Base-by-base conservation (phyloP, 1,284 basidiomycete genomes). In the Amylostereum areolatum region DNA sequence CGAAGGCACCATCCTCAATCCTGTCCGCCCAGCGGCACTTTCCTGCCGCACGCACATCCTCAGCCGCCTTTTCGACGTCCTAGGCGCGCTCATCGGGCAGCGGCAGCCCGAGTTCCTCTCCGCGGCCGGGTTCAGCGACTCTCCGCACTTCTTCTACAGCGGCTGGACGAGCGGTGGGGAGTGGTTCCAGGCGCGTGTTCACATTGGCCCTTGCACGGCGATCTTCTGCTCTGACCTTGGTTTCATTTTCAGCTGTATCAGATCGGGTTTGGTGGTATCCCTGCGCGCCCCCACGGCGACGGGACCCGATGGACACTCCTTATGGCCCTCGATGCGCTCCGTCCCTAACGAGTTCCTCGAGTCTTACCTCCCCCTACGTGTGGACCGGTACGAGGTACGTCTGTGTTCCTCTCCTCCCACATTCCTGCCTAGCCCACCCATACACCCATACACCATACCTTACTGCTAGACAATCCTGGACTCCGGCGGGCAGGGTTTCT, bases 321-420 rank as follows among this genome's bases (percentile, higher is more conserved):
- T 66, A 46, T 64, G 62, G 60, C 64, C 64, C 7, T 63, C 61
- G 3, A 66, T 66, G 62, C 56, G 60, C 52, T 58, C 62, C 10
- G 62, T 65, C 25, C 59, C 63, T 3, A 64, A 62, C 34, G 63
- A 65, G 49, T 50, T 52, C 45, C 53, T 64, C 9, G 63, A 62
- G 45, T 58, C 60, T 35, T 62, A 62, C 46, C 55, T 64, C 31
- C 62, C 64, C 25, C 50, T 66, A 5, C 52, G 61, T 25, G 58
- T 66, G 25, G 64, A 65, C 47, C 56, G 51, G 37, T 66, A 63
- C 44, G 58, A 61, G 34, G 34, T 35, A 35, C 34, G 8, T n/a
- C 34, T n/a, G 34, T 35, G 34, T n/a, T 35, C 34, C 34, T n/a
- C 9, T n/a, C 2, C 34, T 8, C 34, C 8, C 8, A 8, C 34